These are phyloP conservation scores for Salix arbutifolia DNA, from an alignment of 345 rosid genomes.

Conservation along the genomic window DNA sequence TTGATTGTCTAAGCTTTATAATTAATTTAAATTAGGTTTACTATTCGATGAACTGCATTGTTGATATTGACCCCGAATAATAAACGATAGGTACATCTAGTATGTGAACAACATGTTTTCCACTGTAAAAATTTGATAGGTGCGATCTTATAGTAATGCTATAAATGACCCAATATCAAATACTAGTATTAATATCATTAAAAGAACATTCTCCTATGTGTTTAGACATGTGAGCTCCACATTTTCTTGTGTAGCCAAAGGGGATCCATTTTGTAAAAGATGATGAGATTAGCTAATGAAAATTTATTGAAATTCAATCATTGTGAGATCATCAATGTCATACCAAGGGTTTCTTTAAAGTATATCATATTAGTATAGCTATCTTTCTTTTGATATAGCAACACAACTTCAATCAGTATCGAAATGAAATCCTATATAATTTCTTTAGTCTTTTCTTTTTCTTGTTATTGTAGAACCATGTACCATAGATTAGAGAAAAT, in stretches of 20 bases:
- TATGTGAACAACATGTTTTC: constrained; percentile 12
- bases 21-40: not conserved
- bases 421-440: not conserved
- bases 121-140: constrained; percentile 20
- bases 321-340: not conserved
- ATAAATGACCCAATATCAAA: not conserved
- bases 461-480: no score
- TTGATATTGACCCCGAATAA: not conserved
- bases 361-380: constrained; percentile 8
- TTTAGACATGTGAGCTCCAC: no score
- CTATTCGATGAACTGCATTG: not conserved
- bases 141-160: constrained; percentile 3
- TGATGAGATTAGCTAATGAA: not conserved
- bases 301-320: constrained; percentile 3
- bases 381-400: constrained; percentile 9
- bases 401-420: constrained; percentile 9
- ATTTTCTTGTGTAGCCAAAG: no score
- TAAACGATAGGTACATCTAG: constrained; percentile 8
- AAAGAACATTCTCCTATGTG: not conserved
- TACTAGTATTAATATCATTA: not conserved
- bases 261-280: not conserved
- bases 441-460: no score
- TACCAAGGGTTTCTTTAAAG: not conserved
- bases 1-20: not conserved
- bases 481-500: no score